Conservation (phyloP, 2,329 filamentous ascomycete species). For the Penicillium digitatum region DNA sequence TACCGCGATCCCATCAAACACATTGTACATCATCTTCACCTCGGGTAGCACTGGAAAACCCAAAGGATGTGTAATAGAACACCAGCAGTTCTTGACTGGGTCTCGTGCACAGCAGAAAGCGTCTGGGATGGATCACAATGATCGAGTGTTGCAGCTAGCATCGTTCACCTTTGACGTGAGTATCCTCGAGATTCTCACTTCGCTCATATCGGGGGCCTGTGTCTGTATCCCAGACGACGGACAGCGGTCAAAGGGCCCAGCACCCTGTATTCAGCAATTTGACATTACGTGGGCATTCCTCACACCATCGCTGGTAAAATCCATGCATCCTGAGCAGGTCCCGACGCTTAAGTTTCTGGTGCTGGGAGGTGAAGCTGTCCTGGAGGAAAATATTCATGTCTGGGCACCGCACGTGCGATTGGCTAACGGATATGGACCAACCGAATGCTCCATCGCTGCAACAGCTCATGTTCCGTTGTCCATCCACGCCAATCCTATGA, state of each 20-base stretch:
- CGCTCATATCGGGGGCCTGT: background rate
- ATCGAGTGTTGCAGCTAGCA: constrained; percentile 29
- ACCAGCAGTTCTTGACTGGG: background rate
- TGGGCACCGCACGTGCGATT: background rate
- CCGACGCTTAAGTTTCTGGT: background rate
- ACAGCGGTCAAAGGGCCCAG: constrained; percentile 22
- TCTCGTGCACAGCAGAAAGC: background rate
- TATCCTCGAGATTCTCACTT: constrained; percentile 20
- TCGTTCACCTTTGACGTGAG: constrained; percentile 41
- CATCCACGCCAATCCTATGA: background rate
- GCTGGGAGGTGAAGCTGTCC: background rate
- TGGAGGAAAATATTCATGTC: background rate
- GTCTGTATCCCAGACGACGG: background rate
- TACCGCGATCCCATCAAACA: background rate
- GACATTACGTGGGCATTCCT: constrained; percentile 3
- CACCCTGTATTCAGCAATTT: background rate
- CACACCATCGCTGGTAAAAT: constrained; percentile 2
- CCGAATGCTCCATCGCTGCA: background rate
- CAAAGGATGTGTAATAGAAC: constrained; percentile 11
- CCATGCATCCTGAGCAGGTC: background rate
- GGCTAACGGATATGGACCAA: background rate
- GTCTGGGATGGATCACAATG: background rate
- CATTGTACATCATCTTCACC: constrained; percentile 11
- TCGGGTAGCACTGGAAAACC: constrained; percentile 11
- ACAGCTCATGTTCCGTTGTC: background rate